These are phyloP conservation scores for Eremothecium sinecaudum DNA, from an alignment of 1,139 yeast species.

Conservation along the genomic window DNA sequence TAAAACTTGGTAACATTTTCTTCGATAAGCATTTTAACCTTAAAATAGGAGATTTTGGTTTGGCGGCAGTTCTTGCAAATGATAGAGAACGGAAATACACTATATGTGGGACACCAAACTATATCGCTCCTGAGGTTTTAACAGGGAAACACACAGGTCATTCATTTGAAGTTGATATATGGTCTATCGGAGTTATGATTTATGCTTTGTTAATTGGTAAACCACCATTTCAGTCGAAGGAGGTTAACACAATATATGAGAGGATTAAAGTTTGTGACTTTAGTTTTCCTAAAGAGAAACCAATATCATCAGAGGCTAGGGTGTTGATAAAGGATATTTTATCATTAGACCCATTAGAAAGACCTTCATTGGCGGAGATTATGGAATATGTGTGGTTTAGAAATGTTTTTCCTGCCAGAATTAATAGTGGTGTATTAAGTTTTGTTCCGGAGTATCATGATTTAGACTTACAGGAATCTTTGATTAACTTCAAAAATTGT, in stretches of 20 bases:
- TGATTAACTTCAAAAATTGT: slow-evolving; percentile 57
- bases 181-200: slow-evolving; percentile 97
- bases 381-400: slow-evolving; percentile 77
- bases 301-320: slow-evolving; percentile 63
- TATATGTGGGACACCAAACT: slow-evolving; percentile 96
- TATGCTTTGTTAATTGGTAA: slow-evolving; percentile 84
- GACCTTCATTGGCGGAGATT: slow-evolving; percentile 76
- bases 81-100: slow-evolving; percentile 73
- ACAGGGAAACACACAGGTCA: slow-evolving; percentile 86
- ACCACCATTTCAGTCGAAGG: slow-evolving; percentile 96
- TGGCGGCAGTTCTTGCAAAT: slow-evolving; percentile 77
- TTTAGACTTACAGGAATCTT: slow-evolving; percentile 46
- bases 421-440: slow-evolving; percentile 54
- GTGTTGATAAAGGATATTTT: slow-evolving; percentile 62
- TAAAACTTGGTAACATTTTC: slow-evolving; percentile 89
- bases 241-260: slow-evolving; percentile 86
- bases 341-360: slow-evolving; percentile 64
- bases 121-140: slow-evolving; percentile 93
- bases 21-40: slow-evolving; percentile 87
- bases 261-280: slow-evolving; percentile 80
- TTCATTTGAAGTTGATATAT: slow-evolving; percentile 86
- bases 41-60: slow-evolving; percentile 93
- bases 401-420: slow-evolving; percentile 72
- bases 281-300: slow-evolving; percentile 65
- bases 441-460: slow-evolving; percentile 54